Base-by-base conservation (phyloP, 225 moss, liverwort and hornwort species). In the Rhytidiadelphus loreus region DNA sequence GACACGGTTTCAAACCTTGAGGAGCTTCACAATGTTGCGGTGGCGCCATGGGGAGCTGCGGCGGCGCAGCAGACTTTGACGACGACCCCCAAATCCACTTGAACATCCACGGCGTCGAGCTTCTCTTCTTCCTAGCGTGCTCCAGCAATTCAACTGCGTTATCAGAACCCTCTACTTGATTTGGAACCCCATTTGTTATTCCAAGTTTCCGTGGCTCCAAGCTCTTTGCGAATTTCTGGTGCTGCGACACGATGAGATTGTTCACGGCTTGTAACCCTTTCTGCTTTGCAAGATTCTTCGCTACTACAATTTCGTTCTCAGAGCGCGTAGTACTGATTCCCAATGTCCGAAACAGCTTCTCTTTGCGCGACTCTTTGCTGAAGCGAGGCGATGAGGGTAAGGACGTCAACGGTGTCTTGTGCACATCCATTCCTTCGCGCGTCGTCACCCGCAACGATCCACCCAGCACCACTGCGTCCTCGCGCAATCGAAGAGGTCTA, bases 41-140 rank as follows among this genome's bases (percentile, higher is more conserved):
- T 57, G 32, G 16, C 79, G 65, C 41, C 20, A 41, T 32, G n/a
- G 61, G 6, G 57, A 35, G n/a, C 76, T 81, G 87, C 43, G 87
- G 43, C 46, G 18, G 46, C 18, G 16, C 65, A 76, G 72, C 77
- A 64, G 88, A 29, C 64, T 87, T 92, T 29, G 41, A 5, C 62
- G 89, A 74, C 63, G 88, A 86, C 25, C 84, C 82, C 88, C 94
- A 90, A 46, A 64, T 88, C 94, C 94, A 94, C 83, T 87, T 94
- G 90, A 93, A 93, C 60, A 84, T 84, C 94, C 92, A 92, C 19
- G 70, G 72, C 50, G 86, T 84, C n/a, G 80, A 73, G 61, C 81
- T 81, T 58, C 73, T 91, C 84, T 88, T 94, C 85, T 88, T 91
- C 85, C n/a, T 50, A 13, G 85, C 73, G 26, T 68, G 86, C 32